These are phyloP conservation scores for Alternaria sp. DNA, from an alignment of 2,329 filamentous ascomycete species.

Conservation along the genomic window DNA sequence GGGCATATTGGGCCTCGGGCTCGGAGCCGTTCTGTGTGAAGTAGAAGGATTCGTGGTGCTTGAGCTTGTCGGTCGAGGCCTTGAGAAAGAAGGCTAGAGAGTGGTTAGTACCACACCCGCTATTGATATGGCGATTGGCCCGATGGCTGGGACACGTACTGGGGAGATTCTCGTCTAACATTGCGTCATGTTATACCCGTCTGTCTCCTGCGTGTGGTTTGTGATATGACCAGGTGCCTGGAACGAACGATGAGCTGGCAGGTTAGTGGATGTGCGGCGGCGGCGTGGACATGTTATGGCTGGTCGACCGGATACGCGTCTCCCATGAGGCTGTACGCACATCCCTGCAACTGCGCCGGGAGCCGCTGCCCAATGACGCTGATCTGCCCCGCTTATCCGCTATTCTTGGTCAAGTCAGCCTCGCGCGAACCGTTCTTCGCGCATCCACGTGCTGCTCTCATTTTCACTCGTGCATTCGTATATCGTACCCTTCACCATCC, in stretches of 20 bases:
- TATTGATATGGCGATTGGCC: not conserved
- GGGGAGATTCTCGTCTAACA: conserved; percentile 95
- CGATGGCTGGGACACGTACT: conserved; percentile 50
- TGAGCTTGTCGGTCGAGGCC: conserved; percentile 55
- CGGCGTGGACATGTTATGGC: conserved; percentile 9
- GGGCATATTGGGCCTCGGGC: conserved; percentile 77
- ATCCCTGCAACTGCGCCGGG: conserved; percentile 17
- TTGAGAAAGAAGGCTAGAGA: conserved; percentile 65
- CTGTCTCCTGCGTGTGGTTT: not conserved
- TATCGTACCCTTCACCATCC: not conserved
- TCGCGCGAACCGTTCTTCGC: conserved; percentile 2
- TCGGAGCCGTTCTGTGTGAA: conserved; percentile 79
- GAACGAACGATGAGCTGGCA: not conserved
- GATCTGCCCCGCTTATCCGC: not conserved
- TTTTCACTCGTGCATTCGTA: not conserved
- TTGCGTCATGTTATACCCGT: conserved; percentile 49
- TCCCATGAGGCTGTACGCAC: conserved; percentile 12
- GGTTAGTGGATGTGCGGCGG: not conserved
- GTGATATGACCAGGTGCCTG: not conserved
- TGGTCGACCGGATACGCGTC: conserved; percentile 12
- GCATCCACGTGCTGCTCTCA: not conserved
- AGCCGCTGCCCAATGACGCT: conserved; percentile 15
- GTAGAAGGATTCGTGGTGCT: conserved; percentile 61
- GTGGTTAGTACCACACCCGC: conserved; percentile 38
- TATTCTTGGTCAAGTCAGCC: conserved; percentile 13